A percentile compares a stretch with the other conserved stretches of the same genome.
Conservation (phyloP, 257 asterid genomes). For the Rauvolfia tetraphylla region DNA sequence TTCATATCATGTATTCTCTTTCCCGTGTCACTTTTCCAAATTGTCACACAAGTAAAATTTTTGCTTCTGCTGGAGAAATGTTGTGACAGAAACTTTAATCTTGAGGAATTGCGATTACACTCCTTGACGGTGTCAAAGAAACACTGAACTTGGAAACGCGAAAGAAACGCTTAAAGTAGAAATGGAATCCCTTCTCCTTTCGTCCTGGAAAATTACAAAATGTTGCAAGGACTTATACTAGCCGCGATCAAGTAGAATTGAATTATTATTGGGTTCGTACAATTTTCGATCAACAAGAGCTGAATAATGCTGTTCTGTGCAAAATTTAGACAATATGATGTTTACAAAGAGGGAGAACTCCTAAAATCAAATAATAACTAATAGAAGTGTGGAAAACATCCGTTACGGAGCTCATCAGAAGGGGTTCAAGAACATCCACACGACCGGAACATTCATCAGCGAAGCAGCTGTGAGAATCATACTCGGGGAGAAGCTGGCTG, state of each 20-base stretch:
- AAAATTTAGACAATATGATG: background rate
- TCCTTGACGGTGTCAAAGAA: too few species aligned
- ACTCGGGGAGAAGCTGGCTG: constrained; percentile 18
- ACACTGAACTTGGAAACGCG: too few species aligned
- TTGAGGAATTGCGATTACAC: too few species aligned
- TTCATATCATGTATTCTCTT: too few species aligned
- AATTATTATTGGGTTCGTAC: background rate
- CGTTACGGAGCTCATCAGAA: background rate
- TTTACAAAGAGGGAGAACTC: background rate
- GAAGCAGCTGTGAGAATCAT: constrained; percentile 20
- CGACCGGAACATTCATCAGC: constrained; percentile 11
- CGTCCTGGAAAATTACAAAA: background rate
- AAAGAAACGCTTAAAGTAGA: background rate
- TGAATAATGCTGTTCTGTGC: background rate
- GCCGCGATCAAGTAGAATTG: too few species aligned
- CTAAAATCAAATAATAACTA: background rate
- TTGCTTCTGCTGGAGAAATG: too few species aligned
- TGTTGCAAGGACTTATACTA: background rate
- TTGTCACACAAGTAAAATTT: too few species aligned
- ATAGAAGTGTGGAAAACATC: background rate
- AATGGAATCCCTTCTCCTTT: background rate
- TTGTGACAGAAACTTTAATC: too few species aligned
- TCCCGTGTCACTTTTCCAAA: too few species aligned
- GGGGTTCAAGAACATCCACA: background rate
- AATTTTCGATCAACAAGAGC: background rate